Evolutionary conservation across 2,329 filamentous ascomycete species (phyloP).

Genomic region (Fonsecaea erecta): DNA sequence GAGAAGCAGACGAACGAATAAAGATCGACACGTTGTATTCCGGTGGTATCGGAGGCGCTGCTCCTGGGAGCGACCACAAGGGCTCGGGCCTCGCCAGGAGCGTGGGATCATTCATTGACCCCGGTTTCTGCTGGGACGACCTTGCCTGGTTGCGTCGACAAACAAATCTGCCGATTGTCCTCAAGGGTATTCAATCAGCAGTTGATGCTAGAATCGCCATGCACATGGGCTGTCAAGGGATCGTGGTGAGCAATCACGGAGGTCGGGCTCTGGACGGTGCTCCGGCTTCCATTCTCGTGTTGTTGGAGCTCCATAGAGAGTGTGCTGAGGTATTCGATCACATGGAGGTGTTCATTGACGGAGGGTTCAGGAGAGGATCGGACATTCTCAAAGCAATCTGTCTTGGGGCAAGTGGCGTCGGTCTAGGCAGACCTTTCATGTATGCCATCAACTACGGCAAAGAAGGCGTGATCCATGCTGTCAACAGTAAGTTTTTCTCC

Average conservation of each 20-base stretch:
- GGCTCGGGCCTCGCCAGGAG: slow-evolving; percentile 55
- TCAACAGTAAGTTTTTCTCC: slow-evolving; percentile 48
- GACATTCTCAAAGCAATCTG: slow-evolving; percentile 61
- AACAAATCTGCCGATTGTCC: slow-evolving; percentile 56
- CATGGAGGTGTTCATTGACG: slow-evolving; percentile 60
- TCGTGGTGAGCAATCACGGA: slow-evolving; percentile 64
- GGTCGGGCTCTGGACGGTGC: slow-evolving; percentile 57
- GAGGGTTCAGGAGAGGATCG: slow-evolving; percentile 58
- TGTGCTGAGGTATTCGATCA: slow-evolving; percentile 45
- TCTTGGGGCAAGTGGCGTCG: slow-evolving; percentile 59
- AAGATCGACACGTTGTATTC: slow-evolving; percentile 39
- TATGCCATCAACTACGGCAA: slow-evolving; percentile 60
- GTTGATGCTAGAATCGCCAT: slow-evolving; percentile 60
- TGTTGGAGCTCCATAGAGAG: slow-evolving; percentile 65
- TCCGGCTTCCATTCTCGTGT: slow-evolving; percentile 58
- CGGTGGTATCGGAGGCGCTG: slow-evolving; percentile 11
- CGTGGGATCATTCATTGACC: slow-evolving; percentile 54
- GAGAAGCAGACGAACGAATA: slow-evolving; percentile 62
- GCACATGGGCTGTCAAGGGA: slow-evolving; percentile 57
- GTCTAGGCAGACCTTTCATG: slow-evolving; percentile 58
- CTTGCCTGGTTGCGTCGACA: slow-evolving; percentile 58
- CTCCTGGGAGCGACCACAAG: slow-evolving; percentile 54
- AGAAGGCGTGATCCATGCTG: slow-evolving; percentile 58
- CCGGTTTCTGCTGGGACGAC: slow-evolving; percentile 59
- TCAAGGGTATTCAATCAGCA: slow-evolving; percentile 63